Conservation (phyloP, 2,329 filamentous ascomycete genomes). For the Nannizzia gypsea region DNA sequence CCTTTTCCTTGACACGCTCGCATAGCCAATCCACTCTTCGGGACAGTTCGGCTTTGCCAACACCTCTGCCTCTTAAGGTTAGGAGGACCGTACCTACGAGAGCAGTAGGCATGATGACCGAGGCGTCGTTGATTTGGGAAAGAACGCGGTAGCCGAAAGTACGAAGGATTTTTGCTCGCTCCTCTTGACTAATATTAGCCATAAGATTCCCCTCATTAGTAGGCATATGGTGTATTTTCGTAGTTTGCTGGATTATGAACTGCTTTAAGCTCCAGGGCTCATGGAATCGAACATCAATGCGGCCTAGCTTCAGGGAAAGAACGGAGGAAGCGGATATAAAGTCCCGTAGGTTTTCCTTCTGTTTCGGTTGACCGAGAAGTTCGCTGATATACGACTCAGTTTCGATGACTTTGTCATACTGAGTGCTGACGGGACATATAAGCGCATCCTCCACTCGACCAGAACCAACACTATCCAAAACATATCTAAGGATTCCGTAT, state of each 20-base stretch:
- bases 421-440: slow-evolving; percentile 89
- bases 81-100: slow-evolving; percentile 87
- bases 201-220: slow-evolving; percentile 23
- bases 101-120: slow-evolving; percentile 95
- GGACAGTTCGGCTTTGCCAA: slow-evolving; percentile 74
- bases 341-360: slow-evolving; percentile 82
- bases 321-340: slow-evolving; percentile 85
- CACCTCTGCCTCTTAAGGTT: slow-evolving; percentile 80
- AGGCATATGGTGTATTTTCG: slow-evolving; percentile 39
- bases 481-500: slow-evolving; percentile 85
- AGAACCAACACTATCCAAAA: slow-evolving; percentile 79
- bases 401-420: slow-evolving; percentile 98
- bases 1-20: slow-evolving; percentile 67
- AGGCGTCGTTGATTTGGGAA: slow-evolving; percentile 88
- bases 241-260: slow-evolving; percentile 68
- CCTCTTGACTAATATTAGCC: slow-evolving; percentile 36
- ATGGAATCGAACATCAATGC: slow-evolving; percentile 91
- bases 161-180: slow-evolving; percentile 62
- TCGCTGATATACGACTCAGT: slow-evolving; percentile 95
- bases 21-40: slow-evolving; percentile 85
- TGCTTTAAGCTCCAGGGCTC: slow-evolving; percentile 83
- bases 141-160: slow-evolving; percentile 87
- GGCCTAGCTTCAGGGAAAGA: slow-evolving; percentile 72
- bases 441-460: slow-evolving; percentile 82
- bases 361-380: slow-evolving; percentile 84